phyloP scores from a whole-genome alignment of 2,329 filamentous ascomycete species.

The Chrysoporthe cubensis region DNA sequence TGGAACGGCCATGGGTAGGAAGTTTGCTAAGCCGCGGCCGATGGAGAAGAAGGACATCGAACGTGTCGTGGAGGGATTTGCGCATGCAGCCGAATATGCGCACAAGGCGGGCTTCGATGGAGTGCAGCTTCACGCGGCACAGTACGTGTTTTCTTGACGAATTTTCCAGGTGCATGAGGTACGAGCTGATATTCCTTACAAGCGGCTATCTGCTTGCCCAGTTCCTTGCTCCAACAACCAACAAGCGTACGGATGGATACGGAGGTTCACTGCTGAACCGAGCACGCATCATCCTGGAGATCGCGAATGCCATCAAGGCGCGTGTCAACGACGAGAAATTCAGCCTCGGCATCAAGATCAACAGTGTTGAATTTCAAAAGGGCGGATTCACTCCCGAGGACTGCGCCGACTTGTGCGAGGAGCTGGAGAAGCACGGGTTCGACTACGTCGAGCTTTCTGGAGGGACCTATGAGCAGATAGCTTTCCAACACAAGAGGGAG shows the following conservation, averaged over 20 bases:
- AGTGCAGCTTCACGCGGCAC: constrained; percentile 51
- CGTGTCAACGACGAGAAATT: constrained; percentile 38
- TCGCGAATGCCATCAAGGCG: constrained; percentile 44
- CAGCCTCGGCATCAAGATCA: constrained; percentile 62
- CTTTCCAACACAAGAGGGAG: constrained; percentile 55
- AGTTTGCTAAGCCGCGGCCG: constrained; percentile 55
- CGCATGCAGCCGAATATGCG: constrained; percentile 59
- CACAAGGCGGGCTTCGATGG: constrained; percentile 60
- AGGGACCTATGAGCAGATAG: constrained; percentile 60
- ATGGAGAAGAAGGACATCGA: constrained; percentile 57
- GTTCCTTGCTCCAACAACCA: constrained; percentile 43
- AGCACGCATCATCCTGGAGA: constrained; percentile 50
- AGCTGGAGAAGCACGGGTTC: constrained; percentile 54
- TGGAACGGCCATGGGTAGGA: constrained; percentile 48
- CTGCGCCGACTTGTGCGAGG: constrained; percentile 49
- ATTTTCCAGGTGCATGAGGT: neutral
- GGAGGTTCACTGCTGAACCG: constrained; percentile 51
- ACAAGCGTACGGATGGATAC: constrained; percentile 43
- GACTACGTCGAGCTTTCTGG: constrained; percentile 63
- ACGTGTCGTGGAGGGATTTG: constrained; percentile 57
- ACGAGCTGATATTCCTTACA: neutral
- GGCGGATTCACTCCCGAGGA: constrained; percentile 56
- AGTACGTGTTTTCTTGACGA: constrained; percentile 33
- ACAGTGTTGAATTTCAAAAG: constrained; percentile 59
- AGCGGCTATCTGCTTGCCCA: constrained; percentile 50